These are phyloP conservation scores for Fusarium sp. DNA, from an alignment of 2,329 filamentous ascomycete species.

Conservation along the genomic window DNA sequence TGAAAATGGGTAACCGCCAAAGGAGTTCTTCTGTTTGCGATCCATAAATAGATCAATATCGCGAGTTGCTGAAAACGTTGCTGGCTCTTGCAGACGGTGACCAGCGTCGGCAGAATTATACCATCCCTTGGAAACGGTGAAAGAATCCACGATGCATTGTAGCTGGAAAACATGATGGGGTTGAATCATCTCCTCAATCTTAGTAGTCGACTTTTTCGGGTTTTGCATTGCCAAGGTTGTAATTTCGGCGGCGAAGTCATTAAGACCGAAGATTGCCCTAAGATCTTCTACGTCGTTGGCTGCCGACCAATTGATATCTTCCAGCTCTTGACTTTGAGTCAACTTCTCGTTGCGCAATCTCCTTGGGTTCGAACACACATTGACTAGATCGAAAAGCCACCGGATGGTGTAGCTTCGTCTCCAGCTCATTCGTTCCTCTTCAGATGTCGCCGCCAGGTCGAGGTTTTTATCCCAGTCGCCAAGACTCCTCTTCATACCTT, in stretches of 20 bases:
- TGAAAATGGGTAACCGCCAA: conserved; percentile 12
- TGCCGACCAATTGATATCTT: background rate
- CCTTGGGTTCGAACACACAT: conserved; percentile 51
- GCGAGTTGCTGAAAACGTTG: conserved; percentile 52
- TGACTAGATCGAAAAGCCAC: conserved; percentile 64
- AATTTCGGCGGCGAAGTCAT: conserved; percentile 58
- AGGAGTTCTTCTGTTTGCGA: conserved; percentile 45
- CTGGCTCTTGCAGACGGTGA: conserved; percentile 51
- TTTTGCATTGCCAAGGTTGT: conserved; percentile 60
- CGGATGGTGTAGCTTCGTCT: conserved; percentile 61
- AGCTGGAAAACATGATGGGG: conserved; percentile 62
- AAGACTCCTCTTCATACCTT: conserved; percentile 54
- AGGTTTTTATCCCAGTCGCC: conserved; percentile 56
- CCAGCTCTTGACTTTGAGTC: background rate
- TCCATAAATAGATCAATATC: conserved; percentile 59
- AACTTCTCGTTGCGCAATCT: background rate
- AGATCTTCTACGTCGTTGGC: background rate
- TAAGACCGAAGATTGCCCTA: conserved; percentile 55
- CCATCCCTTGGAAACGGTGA: conserved; percentile 59
- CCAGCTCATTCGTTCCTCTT: conserved; percentile 57
- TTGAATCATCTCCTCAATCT: conserved; percentile 55
- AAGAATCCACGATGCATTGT: conserved; percentile 62
- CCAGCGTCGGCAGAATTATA: conserved; percentile 46
- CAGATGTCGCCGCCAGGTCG: conserved; percentile 52
- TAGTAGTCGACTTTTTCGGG: conserved; percentile 38